Base-by-base conservation (phyloP, 768 basidiomycete genomes). In the Psilocybe sp. region DNA sequence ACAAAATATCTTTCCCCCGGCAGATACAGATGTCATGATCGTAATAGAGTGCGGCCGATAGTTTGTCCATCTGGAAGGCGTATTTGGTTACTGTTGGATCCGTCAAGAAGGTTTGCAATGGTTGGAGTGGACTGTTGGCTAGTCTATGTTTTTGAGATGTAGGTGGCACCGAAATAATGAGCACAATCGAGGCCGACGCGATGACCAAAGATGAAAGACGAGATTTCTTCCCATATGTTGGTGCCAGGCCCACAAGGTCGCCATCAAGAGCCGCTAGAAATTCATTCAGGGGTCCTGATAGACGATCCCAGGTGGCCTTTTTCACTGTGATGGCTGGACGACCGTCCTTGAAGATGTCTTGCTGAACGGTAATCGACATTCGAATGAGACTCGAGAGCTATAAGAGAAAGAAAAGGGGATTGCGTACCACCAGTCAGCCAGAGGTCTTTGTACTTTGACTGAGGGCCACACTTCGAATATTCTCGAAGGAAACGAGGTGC, bases 31-130 rank as follows among this genome's bases (percentile, higher is more conserved):
- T 44, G 0, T 59, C 64, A 6, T 69, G 40, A 48, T 82, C 80
- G 8, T 60, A 40, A 56, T 64, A 67, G 13, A 83, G 54, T 1
- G 76, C 63, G 4, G 68, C 51, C 0, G 70, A 66, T 1, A 81
- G 55, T 35, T 64, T 66, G 53, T 80, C 80, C 77, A 79, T 76
- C 32, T 62, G 60, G 40, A 82, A 77, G 0, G 72, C 69, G 42
- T 67, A 61, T 50, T 76, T 79, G 13, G 47, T 55, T 20, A 63
- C 47, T 2, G 52, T 31, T 0, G 58, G 15, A 28, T 69, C 49
- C 40, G 64, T 56, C 4, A 80, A 54, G 38, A 80, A 61, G 5
- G 41, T 56, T 42, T 64, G 51, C 6, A 80, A 42, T 47, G 49
- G 20, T 47, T 20, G 23, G 16, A 40, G 7, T 48, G 28, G 47